phyloP scores from a whole-genome alignment of 2,329 filamentous ascomycete species.

The Sclerotinia trifoliorum region DNA sequence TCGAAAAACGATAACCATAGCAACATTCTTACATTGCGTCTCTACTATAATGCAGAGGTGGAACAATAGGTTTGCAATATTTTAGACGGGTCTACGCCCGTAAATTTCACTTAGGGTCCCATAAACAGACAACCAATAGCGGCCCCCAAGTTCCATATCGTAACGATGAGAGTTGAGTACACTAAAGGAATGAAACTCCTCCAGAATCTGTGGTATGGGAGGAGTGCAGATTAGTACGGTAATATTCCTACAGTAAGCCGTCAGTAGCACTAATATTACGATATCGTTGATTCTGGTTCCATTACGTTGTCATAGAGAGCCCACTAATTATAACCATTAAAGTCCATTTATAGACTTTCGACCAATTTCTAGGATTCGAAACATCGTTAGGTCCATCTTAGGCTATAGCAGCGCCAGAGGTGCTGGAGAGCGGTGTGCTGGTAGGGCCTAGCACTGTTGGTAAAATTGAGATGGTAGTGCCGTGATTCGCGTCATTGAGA shows the following conservation, averaged over 20 bases:
- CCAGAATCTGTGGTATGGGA: constrained; percentile 11
- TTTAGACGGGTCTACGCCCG: constrained; percentile 59
- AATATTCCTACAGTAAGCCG: neutral
- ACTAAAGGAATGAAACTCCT: neutral
- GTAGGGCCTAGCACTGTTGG: neutral
- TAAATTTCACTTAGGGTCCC: constrained; percentile 64
- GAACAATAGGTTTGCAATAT: constrained; percentile 54
- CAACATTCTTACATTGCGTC: constrained; percentile 50
- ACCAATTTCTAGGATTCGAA: constrained; percentile 14
- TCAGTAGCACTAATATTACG: neutral
- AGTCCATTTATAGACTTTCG: constrained; percentile 5
- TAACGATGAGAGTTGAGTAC: neutral
- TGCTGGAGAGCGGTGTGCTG: neutral
- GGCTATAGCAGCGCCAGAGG: neutral
- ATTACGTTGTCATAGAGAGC: constrained; percentile 9
- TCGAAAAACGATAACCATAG: constrained; percentile 56
- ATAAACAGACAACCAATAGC: constrained; percentile 52
- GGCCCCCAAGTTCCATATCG: constrained; percentile 41
- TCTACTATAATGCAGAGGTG: constrained; percentile 55
- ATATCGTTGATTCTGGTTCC: neutral
- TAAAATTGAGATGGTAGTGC: neutral
- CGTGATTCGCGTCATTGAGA: neutral
- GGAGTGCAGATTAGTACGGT: constrained; percentile 10
- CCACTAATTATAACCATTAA: neutral
- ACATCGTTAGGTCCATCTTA: constrained; percentile 3